Evolutionary conservation across 1,284 basidiomycete genomes (phyloP).

Genomic region (Taiwanofungus camphoratus): DNA sequence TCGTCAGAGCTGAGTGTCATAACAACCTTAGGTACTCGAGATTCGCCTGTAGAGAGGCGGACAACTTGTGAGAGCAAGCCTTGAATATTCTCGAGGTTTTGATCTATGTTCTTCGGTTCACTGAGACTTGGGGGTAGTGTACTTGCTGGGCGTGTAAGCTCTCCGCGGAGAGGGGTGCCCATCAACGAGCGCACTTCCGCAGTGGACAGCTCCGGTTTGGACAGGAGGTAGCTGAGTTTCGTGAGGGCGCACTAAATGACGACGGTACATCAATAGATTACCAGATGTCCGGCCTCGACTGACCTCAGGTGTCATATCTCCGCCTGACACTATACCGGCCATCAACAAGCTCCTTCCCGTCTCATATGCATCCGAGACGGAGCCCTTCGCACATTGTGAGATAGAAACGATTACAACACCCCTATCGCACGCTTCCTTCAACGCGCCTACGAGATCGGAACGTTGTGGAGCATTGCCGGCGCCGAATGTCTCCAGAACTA

Average conservation of each 20-base stretch:
- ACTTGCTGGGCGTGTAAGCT: conserved; percentile 57
- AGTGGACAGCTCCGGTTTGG: conserved; percentile 71
- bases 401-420: conserved; percentile 89
- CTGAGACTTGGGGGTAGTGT: conserved; percentile 32
- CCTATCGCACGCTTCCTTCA: conserved; percentile 76
- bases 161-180: conserved; percentile 77
- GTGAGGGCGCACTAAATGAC: conserved; percentile 70
- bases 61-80: conserved; percentile 62
- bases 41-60: conserved; percentile 42
- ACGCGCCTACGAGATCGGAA: conserved; percentile 57
- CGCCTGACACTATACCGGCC: conserved; percentile 73
- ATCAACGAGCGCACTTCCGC: conserved; percentile 75
- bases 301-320: conserved; percentile 94
- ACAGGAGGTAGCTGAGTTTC: conserved; percentile 85
- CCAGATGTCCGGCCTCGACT: too few relatives aligned
- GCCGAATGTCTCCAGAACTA: conserved; percentile 87
- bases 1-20: conserved; percentile 27
- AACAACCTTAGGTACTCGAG: conserved; percentile 38
- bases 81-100: conserved; percentile 56
- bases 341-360: conserved; percentile 72
- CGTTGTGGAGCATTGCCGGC: conserved; percentile 83
- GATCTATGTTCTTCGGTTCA: conserved; percentile 36
- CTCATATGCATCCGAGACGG: conserved; percentile 77
- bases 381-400: conserved; percentile 82
- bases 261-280: too few relatives aligned